Percentiles rank a stretch among this genome's conserved stretches.
Evolutionary conservation across 345 rosid species (phyloP).

Genomic region (Ceriops decandra): DNA sequence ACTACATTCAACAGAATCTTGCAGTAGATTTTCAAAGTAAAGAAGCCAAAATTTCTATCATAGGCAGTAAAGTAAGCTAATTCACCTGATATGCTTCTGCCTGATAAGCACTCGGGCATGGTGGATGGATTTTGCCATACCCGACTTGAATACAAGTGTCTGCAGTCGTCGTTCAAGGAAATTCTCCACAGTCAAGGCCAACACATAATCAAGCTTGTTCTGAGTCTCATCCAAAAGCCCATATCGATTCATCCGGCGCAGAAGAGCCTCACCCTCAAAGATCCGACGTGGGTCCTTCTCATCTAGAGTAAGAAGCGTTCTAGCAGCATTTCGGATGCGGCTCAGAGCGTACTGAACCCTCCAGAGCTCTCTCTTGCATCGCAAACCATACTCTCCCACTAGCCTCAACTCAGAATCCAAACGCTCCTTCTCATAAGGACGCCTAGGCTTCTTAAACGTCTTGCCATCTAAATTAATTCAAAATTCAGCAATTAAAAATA

Average conservation of each 20-base stretch:
- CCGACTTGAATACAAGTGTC: conserved; percentile 16
- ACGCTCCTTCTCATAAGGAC: conserved; percentile 8
- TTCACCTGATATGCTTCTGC: conserved; percentile 17
- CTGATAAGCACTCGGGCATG: conserved; percentile 19
- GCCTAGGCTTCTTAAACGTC: conserved; percentile 5
- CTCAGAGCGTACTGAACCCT: conserved; percentile 16
- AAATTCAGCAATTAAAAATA: not conserved
- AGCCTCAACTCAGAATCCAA: conserved; percentile 10
- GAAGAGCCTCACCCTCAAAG: conserved; percentile 19
- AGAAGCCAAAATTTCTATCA: not conserved
- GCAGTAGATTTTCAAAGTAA: too few relatives aligned
- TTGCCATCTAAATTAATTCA: not conserved
- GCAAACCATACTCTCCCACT: conserved; percentile 15
- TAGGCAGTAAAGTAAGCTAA: not conserved
- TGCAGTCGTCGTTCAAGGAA: conserved; percentile 18
- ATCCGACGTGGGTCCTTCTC: conserved; percentile 17
- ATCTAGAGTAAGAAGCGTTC: conserved; percentile 14
- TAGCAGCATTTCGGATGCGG: conserved; percentile 15
- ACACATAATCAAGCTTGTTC: conserved; percentile 18
- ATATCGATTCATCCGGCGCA: conserved; percentile 15
- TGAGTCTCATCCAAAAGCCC: conserved; percentile 17
- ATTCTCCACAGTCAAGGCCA: conserved; percentile 19
- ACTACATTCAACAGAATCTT: too few relatives aligned
- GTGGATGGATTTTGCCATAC: conserved; percentile 15
- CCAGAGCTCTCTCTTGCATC: conserved; percentile 18